Evolutionary conservation across 495 filamentous ascomycete species (phyloP).

Genomic region (Penicillium verhagenii): DNA sequence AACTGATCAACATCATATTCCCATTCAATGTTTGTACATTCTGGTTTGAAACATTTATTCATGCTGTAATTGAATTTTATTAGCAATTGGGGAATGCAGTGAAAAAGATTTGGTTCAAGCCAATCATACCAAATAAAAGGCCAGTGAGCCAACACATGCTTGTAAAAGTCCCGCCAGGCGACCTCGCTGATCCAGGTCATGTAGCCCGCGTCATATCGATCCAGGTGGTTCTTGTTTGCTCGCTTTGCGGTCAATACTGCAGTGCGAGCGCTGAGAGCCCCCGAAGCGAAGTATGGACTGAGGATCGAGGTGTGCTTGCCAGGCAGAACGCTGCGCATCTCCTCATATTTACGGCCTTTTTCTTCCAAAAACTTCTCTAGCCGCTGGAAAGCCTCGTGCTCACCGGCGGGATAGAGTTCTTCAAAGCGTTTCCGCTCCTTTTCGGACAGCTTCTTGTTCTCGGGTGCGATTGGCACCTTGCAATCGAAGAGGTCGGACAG

Average conservation of each 20-base stretch:
- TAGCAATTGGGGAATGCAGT: neutral
- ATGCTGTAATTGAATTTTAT: constrained; percentile 54
- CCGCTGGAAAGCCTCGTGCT: constrained; percentile 67
- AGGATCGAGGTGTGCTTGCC: constrained; percentile 65
- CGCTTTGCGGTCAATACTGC: constrained; percentile 65
- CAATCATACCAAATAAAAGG: constrained; percentile 78
- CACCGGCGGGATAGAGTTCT: constrained; percentile 74
- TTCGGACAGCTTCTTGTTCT: constrained; percentile 59
- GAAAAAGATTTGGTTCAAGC: neutral
- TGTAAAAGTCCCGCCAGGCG: constrained; percentile 92
- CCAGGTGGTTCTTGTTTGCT: constrained; percentile 67
- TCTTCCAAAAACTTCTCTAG: constrained; percentile 70
- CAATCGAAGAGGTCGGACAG: constrained; percentile 62
- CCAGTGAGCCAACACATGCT: constrained; percentile 82
- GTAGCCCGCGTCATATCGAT: constrained; percentile 67
- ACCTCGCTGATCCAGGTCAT: constrained; percentile 82
- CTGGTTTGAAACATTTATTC: constrained; percentile 91
- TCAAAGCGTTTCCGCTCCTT: constrained; percentile 58
- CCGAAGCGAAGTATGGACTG: constrained; percentile 76
- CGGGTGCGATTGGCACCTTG: constrained; percentile 60
- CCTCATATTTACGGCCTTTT: constrained; percentile 60
- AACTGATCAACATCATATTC: constrained; percentile 69
- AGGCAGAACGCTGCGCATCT: constrained; percentile 60
- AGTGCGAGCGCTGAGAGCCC: constrained; percentile 75
- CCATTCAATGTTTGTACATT: constrained; percentile 81